Base-by-base conservation (phyloP, 2,329 filamentous ascomycete genomes). In the Ploettnerulaceae sp. region DNA sequence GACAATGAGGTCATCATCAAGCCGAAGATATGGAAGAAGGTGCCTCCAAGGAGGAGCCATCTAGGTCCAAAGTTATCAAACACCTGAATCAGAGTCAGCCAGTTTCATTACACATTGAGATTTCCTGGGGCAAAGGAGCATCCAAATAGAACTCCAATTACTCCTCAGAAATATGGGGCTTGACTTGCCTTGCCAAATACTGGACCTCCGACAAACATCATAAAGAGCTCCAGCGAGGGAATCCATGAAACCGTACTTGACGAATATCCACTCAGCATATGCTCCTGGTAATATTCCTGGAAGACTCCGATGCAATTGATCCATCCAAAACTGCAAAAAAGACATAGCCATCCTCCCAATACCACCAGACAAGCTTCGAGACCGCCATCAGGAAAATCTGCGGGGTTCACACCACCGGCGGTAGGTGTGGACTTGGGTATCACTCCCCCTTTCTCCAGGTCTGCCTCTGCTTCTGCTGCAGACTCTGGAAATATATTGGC, bases 381-480 rank as follows among this genome's bases (percentile, higher is more conserved):
- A 2, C 79, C 79, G 31, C 79, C 79, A 56, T 82, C 79, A 1
- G 79, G 79, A 47, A 79, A 80, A 52, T 76, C 73, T n/a, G 64
- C 63, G 5, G 73, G 71, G 43, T 67, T 68, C 50, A 55, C 38
- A 26, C 58, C 59, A 18, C 59, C 59, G 28, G 45, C 29, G n/a
- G 38, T 41, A 21, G 47, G 37, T 8, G 28, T 22, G 9, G 48
- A 32, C 17, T 49, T 57, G 9, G 50, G 53, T 38, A 49, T 44
- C 5, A 36, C 55, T 45, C 47, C 58, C 21, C 48, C 58, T 51
- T 59, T 64, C 50, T 71, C 69, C 69, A 97, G 95, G 68, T 98
- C 93, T 59, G 93, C 91, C 67, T 93, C 81, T 45, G 91, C 90
- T 71, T 96, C 90, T 57, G 94, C 85, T 52, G 86, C 93, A 59